Base-by-base conservation (phyloP, 2,329 filamentous ascomycete genomes). In the Aurifilum marmelostoma region DNA sequence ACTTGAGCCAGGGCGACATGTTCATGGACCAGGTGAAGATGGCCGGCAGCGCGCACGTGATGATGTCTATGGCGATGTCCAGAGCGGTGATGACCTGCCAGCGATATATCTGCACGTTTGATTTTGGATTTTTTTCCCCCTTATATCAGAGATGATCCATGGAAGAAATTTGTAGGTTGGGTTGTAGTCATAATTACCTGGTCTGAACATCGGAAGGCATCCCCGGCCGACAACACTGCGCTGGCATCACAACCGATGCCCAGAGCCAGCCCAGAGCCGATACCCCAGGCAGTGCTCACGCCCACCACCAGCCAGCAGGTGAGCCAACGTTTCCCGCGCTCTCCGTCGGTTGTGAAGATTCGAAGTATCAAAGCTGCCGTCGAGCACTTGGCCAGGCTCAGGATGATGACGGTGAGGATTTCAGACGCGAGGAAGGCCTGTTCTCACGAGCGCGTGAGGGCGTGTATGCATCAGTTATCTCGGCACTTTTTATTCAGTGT, bases 61-160 rank as follows among this genome's bases (percentile, higher is more conserved):
- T 43, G 1, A 73, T 32, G 21, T 75, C 73, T 14, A 69, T 74
- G 58, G 71, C 32, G 4, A 71, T 71, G n/a, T 73, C 72, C 32
- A 72, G 29, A 1, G 47, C 59, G 2, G 72, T 72, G 37, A 73
- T 71, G 7, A 65, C 63, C 14, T 63, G 63, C 71, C 72, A 73
- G 16, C 71, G 71, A 4, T 66, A 27, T n/a, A 65, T 60, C 66
- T 68, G 5, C 43, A 63, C 8, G 34, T 34, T 34, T 34, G 4
- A 4, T 34, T 34, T 34, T 54, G 50, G 18, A 2, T 47, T 8
- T 47, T 47, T 7, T n/a, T 47, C 43, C 8, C 27, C 21, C 24
- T n/a, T 47, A n/a, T 39, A 2, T 52, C 1, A 11, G 32, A 47
- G 34, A n/a, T n/a, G 11, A 27, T 14, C 7, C 5, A 18, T 18